A percentile compares a stretch with the other conserved stretches of the same genome.
Evolutionary conservation across 345 rosid species (phyloP).

Genomic region (Salix exigua): DNA sequence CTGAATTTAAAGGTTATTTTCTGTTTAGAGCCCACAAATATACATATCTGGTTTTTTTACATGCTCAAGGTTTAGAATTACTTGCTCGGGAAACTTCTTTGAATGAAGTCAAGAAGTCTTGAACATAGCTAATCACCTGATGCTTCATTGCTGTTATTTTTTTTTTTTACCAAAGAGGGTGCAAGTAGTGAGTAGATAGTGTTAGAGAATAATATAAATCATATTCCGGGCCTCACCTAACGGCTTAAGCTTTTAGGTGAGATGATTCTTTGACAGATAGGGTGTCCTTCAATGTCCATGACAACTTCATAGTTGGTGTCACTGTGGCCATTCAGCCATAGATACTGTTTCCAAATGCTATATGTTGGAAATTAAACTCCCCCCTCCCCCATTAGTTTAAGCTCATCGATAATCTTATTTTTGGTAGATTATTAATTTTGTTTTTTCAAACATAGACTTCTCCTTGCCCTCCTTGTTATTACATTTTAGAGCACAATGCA

Average conservation of each 20-base stretch:
- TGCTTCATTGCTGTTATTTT: not conserved
- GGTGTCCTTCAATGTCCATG: not conserved
- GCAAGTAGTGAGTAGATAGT: not conserved
- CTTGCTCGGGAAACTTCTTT: not conserved
- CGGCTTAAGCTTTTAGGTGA: too few species aligned
- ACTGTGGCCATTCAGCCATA: not conserved
- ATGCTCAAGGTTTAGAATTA: not conserved
- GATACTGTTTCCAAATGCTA: not conserved
- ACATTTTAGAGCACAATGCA: not conserved
- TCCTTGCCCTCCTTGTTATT: not conserved
- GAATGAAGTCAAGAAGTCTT: not conserved
- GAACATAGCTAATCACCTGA: not conserved
- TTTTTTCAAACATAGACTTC: not conserved
- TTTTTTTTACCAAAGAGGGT: not conserved
- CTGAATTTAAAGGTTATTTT: constrained; percentile 76
- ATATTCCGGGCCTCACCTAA: too few species aligned
- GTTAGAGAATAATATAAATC: too few species aligned
- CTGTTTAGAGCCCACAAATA: not conserved
- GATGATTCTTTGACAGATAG: too few species aligned
- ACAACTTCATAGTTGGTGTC: not conserved
- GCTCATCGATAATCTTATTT: not conserved
- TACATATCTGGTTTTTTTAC: not conserved
- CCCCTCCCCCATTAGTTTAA: not conserved
- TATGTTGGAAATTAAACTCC: not conserved
- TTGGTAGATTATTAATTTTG: not conserved